Evolutionary conservation across 225 moss, liverwort and hornwort genomes (phyloP).

Genomic region (Bryum argenteum): DNA sequence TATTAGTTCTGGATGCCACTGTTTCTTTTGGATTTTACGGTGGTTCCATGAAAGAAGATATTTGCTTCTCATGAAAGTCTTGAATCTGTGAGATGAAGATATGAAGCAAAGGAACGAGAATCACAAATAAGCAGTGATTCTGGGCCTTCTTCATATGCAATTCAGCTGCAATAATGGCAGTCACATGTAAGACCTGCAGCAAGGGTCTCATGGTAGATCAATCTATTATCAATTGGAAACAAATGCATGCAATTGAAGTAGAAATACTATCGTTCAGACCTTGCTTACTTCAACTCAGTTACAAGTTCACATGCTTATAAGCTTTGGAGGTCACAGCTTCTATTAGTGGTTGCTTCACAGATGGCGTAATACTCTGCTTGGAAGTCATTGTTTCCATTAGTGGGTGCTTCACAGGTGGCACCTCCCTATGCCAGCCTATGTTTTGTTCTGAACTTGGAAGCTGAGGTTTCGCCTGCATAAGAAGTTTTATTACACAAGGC

Average conservation of each 20-base stretch:
- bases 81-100: slow-evolving; percentile 32
- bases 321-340: no score
- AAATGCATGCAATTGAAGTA: slow-evolving; percentile 14
- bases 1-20: no score
- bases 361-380: no score
- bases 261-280: not conserved
- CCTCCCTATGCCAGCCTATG: no score
- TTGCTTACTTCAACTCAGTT: not conserved
- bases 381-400: no score
- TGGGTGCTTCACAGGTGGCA: no score
- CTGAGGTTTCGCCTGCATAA: no score
- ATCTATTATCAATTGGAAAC: slow-evolving; percentile 35
- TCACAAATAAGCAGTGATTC: slow-evolving; percentile 10
- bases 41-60: not conserved
- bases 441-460: no score
- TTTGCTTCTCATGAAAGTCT: not conserved
- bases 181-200: slow-evolving; percentile 20
- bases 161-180: slow-evolving; percentile 33
- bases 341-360: no score
- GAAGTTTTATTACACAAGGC: no score
- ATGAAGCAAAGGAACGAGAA: slow-evolving; percentile 28
- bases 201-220: slow-evolving; percentile 22
- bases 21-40: no score
- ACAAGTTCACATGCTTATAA: no score
- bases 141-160: slow-evolving; percentile 30